phyloP scores from a whole-genome alignment of 768 basidiomycete species.

The Pulveroboletus ravenelii region DNA sequence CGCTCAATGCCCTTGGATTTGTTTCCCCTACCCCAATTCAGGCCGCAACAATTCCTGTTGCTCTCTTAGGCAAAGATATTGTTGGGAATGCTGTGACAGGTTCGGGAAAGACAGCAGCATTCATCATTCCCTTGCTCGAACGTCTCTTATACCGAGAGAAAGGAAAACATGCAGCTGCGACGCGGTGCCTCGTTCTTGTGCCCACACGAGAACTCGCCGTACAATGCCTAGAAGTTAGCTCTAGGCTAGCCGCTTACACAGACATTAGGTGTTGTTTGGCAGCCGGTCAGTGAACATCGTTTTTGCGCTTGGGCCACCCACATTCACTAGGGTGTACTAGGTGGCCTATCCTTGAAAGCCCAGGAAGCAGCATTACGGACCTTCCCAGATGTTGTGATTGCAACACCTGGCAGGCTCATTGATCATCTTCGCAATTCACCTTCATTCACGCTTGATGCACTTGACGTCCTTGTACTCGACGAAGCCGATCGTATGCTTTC shows the following conservation, averaged over 20 bases:
- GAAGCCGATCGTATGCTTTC: constrained; percentile 98
- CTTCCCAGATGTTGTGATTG: constrained; percentile 91
- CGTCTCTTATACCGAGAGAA: constrained; percentile 89
- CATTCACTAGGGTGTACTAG: constrained; percentile 34
- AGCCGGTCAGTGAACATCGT: constrained; percentile 57
- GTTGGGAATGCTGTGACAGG: constrained; percentile 96
- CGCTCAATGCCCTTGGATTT: constrained; percentile 79
- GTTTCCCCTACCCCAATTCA: constrained; percentile 92
- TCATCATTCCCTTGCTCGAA: constrained; percentile 91
- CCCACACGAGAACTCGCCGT: constrained; percentile 96
- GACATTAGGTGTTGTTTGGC: constrained; percentile 90
- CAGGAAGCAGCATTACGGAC: constrained; percentile 84
- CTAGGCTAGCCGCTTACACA: constrained; percentile 77
- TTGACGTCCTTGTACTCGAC: constrained; percentile 92
- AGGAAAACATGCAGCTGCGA: constrained; percentile 79
- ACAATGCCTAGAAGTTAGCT: constrained; percentile 91
- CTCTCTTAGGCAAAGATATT: constrained; percentile 90
- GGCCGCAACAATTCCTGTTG: constrained; percentile 88
- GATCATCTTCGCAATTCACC: constrained; percentile 97
- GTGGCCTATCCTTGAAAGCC: constrained; percentile 88
- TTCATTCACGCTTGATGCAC: constrained; percentile 84
- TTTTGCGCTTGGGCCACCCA: neutral
- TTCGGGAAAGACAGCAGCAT: constrained; percentile 97
- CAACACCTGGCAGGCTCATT: constrained; percentile 95
- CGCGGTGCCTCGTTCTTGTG: constrained; percentile 85